Base-by-base conservation (phyloP, 495 filamentous ascomycete species). In the Penicillium fimorum region DNA sequence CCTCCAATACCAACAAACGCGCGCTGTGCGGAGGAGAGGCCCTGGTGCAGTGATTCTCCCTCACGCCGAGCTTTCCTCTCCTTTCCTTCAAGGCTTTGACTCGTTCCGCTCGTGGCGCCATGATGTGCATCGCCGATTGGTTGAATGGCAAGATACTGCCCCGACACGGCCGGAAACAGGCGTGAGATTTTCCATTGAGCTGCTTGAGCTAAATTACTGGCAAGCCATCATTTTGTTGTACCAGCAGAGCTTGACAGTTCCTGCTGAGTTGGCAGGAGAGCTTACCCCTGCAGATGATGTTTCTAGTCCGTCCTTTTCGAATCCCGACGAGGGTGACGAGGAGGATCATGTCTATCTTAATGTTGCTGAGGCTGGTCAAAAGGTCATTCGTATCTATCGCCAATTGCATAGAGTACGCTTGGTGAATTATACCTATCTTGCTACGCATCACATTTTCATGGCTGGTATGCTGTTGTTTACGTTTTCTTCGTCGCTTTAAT, bases 391-490 rank as follows among this genome's bases (percentile, higher is more conserved):
- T 53, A 79, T 97, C 22, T 97, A 97, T 72, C 81, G 93, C 43
- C 89, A 96, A 62, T 73, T 97, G 58, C 93, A 97, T 75, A 81
- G 91, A 15, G 80, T 92, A 43, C 86, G 90, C 50, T 75, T 97
- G 51, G 93, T 97, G 25, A 97, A 96, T 68, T 96, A 97, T 64
- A 97, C 93, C 0, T 97, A 92, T 71, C 73, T 97, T 47, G 91
- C 93, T n/a, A 97, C 93, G 3, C 93, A 97, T 68, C 93, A 97
- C 71, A 79, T 97, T 17, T 97, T 97, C 71, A 96, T 96, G 89
- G 92, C 93, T 17, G 93, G 86, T 85, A 78, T 64, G 74, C 61
- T 20, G 18, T 29, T 53, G 29, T 20, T 20, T 37, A 11, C 5
- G 7, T 22, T 4, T 47, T 27, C 12, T 12, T 53, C 29, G 54